Base-by-base conservation (phyloP, 306 rosid species). In the Lagenaria siceraria region DNA sequence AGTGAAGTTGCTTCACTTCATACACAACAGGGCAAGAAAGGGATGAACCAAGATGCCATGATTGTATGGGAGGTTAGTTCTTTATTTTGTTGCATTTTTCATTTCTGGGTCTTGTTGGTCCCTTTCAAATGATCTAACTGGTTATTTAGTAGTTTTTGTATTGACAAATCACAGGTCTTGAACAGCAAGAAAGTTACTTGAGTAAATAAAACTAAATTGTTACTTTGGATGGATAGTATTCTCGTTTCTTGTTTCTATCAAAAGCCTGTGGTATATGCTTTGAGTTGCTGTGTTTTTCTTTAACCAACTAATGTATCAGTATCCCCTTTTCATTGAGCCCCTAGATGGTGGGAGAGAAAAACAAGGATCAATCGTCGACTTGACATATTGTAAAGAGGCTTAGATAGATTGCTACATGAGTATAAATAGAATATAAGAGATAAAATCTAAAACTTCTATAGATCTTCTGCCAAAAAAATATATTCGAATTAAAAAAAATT, bases 11-110 rank as follows among this genome's bases (percentile, higher is more conserved):
- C 97, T 3, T 90, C 98, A 66, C 72, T 94, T 84, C 87, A 87
- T 77, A 90, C 98, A 38, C 97, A 91, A 77, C 98, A 91, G 80
- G 98, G 98, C 79, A 94, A 90, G 84, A 94, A 94, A 81, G 98
- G 97, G 38, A 83, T 96, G 79, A 94, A 94, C 80, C 98, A 94
- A 81, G 98, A 94, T 79, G 98, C 98, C 80, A 94, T 94, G 97
- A 11, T 94, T 82, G 93, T 94, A 81, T 94, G 98, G 97, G 96
- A 94, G 98, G 42, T 38, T 38, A 33, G 98, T 93, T 81, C 76
- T 53, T 81, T 75, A 12, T 55, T 71, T 17, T 71, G 75, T 70
- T 70, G 12, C 15, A 38, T 66, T 3, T n/a, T n/a, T 66, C 74
- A 66, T 38, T 9, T 66, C 3, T n/a, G 19, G 27, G 52, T 38